Conservation (phyloP, 352 stramenopile species). For the Poterioochromonas sp. region DNA sequence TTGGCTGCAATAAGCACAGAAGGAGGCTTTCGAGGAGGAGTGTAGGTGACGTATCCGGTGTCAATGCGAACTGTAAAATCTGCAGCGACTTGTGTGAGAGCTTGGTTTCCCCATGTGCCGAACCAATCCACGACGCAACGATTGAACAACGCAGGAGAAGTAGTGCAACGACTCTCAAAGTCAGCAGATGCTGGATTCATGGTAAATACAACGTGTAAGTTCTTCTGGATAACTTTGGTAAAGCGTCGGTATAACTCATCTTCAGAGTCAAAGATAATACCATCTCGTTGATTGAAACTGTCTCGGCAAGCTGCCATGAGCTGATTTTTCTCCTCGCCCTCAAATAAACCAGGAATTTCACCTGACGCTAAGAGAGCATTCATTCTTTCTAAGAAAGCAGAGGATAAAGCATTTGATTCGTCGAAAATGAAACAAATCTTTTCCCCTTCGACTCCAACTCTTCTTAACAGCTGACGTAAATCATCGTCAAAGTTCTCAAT, state of each 20-base stretch:
- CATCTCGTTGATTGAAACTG: conserved; percentile 35
- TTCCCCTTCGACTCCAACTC: conserved; percentile 92
- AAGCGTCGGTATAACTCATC: conserved; percentile 93
- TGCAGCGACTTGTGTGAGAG: conserved; percentile 77
- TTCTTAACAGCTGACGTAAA: conserved; percentile 88
- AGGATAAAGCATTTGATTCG: conserved; percentile 94
- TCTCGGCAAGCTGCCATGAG: conserved; percentile 81
- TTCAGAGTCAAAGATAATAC: conserved; percentile 72
- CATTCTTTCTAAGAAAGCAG: conserved; percentile 99
- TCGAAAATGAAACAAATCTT: conserved; percentile 99
- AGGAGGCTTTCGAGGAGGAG: neutral
- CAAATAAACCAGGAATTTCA: conserved; percentile 98
- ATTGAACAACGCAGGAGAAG: conserved; percentile 99
- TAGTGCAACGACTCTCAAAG: conserved; percentile 78
- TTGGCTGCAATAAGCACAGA: neutral
- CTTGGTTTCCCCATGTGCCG: conserved; percentile 93
- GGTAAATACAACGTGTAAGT: conserved; percentile 99
- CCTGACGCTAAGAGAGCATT: conserved; percentile 97
- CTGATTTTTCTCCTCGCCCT: conserved; percentile 95
- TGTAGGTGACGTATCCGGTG: conserved; percentile 14
- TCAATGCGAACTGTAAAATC: conserved; percentile 44
- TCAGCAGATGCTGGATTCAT: conserved; percentile 98
- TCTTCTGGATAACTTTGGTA: conserved; percentile 92
- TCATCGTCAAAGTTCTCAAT: conserved; percentile 99
- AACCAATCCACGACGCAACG: conserved; percentile 99